phyloP scores from a whole-genome alignment of 2,329 filamentous ascomycete species.

The Clonostachys solani region DNA sequence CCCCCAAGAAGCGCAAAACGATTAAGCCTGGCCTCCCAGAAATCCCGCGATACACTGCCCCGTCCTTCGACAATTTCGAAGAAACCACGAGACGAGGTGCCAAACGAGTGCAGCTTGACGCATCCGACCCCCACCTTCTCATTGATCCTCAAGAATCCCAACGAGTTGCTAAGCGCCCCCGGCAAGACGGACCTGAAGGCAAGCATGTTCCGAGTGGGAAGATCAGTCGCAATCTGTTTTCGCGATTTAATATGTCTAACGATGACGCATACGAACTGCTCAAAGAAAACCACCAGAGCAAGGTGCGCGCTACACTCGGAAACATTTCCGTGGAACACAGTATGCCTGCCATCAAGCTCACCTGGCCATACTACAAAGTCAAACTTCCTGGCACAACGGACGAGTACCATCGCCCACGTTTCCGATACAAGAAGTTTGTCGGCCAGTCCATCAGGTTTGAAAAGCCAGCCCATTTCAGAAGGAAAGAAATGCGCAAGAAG shows the following conservation, averaged over 20 bases:
- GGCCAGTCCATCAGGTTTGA: conserved; percentile 68
- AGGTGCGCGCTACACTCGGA: conserved; percentile 86
- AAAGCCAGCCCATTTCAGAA: conserved; percentile 69
- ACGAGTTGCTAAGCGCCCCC: conserved; percentile 55
- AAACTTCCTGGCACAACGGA: conserved; percentile 70
- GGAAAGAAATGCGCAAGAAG: conserved; percentile 78
- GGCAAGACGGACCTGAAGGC: conserved; percentile 45
- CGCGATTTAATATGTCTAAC: conserved; percentile 93
- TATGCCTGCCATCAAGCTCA: conserved; percentile 82
- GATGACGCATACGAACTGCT: conserved; percentile 93
- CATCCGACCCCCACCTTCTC: conserved; percentile 83
- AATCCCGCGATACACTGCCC: conserved; percentile 56
- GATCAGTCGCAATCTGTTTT: conserved; percentile 67
- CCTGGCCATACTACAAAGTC: conserved; percentile 95
- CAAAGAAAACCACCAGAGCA: conserved; percentile 95
- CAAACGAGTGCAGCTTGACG: conserved; percentile 76
- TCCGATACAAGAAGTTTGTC: conserved; percentile 66
- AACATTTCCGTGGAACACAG: conserved; percentile 93
- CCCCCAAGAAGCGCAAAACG: conserved; percentile 65
- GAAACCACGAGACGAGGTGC: conserved; percentile 66
- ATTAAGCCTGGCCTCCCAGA: conserved; percentile 55
- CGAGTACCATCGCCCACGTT: conserved; percentile 78
- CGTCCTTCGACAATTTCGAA: conserved; percentile 78
- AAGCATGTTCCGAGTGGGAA: conserved; percentile 66
- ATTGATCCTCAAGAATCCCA: conserved; percentile 72